Conservation (phyloP, 257 asterid genomes). For the Solanum pennellii region DNA sequence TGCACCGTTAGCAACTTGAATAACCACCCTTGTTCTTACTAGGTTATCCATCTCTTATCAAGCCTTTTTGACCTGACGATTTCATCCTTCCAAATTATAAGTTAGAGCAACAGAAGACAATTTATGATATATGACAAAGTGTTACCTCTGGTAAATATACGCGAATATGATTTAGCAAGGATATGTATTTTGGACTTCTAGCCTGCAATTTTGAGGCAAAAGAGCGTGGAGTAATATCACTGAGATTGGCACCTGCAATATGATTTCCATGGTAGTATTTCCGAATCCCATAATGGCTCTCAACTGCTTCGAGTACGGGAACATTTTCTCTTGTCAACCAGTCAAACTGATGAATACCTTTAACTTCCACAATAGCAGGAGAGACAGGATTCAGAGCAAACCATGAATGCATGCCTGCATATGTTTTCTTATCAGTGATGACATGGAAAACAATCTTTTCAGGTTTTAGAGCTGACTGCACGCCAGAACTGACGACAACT, state of each 20-base stretch:
- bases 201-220: slow-evolving; percentile 94
- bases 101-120: neutral
- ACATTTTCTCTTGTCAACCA: slow-evolving; percentile 96
- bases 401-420: slow-evolving; percentile 99
- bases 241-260: slow-evolving; percentile 68
- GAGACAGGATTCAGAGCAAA: slow-evolving; percentile 71
- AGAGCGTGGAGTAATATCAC: slow-evolving; percentile 65
- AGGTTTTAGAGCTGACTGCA: slow-evolving; percentile 65
- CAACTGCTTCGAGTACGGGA: slow-evolving; percentile 96
- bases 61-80: neutral
- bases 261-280: slow-evolving; percentile 93
- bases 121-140: neutral
- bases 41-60: neutral
- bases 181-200: slow-evolving; percentile 83
- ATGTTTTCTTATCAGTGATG: slow-evolving; percentile 95
- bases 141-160: slow-evolving; percentile 96
- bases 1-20: neutral
- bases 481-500: slow-evolving; percentile 77
- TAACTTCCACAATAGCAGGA: slow-evolving; percentile 91
- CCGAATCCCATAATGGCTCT: slow-evolving; percentile 63
- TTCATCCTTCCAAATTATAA: neutral
- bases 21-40: neutral
- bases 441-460: slow-evolving; percentile 87
- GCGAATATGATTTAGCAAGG: slow-evolving; percentile 93
- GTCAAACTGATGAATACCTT: slow-evolving; percentile 96